Percentiles rank a stretch among this genome's conserved stretches.
Conservation (phyloP, 2,329 filamentous ascomycete species). For the Aureobasidium subglaciale region DNA sequence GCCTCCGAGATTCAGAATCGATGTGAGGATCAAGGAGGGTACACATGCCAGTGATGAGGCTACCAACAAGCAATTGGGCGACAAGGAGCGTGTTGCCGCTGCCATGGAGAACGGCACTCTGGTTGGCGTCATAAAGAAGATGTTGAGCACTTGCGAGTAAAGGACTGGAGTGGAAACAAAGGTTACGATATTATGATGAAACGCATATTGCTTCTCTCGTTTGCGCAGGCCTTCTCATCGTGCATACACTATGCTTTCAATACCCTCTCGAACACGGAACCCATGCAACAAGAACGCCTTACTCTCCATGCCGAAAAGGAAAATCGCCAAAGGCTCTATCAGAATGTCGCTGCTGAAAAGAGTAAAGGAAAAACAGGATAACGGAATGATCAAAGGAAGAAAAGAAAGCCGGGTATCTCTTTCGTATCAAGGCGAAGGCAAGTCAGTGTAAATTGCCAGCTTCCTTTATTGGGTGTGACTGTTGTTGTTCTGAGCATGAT, state of each 20-base stretch:
- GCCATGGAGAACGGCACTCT: slow-evolving; percentile 90
- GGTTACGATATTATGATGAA: slow-evolving; percentile 5
- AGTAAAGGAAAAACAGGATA: background rate
- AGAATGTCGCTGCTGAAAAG: background rate
- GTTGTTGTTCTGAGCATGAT: background rate
- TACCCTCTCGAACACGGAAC: background rate
- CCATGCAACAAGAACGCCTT: background rate
- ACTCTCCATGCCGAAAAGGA: background rate
- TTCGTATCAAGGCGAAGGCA: background rate
- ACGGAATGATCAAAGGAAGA: background rate
- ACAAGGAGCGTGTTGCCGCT: slow-evolving; percentile 94
- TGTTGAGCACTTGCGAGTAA: slow-evolving; percentile 53
- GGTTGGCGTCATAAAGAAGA: slow-evolving; percentile 81
- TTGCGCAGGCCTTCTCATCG: background rate
- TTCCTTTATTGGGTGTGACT: slow-evolving; percentile 1
- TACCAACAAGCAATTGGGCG: slow-evolving; percentile 91
- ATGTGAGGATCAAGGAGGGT: slow-evolving; percentile 90
- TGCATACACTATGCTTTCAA: slow-evolving; percentile 9
- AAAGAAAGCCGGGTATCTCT: slow-evolving; percentile 7
- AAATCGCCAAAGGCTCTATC: slow-evolving; percentile 1
- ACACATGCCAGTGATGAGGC: slow-evolving; percentile 93
- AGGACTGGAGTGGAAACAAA: background rate
- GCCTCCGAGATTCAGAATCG: slow-evolving; percentile 83
- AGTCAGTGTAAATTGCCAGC: background rate
- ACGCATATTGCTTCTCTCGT: slow-evolving; percentile 5